Base-by-base conservation (phyloP, 179 eudicot genomes). In the Silene vulgaris region DNA sequence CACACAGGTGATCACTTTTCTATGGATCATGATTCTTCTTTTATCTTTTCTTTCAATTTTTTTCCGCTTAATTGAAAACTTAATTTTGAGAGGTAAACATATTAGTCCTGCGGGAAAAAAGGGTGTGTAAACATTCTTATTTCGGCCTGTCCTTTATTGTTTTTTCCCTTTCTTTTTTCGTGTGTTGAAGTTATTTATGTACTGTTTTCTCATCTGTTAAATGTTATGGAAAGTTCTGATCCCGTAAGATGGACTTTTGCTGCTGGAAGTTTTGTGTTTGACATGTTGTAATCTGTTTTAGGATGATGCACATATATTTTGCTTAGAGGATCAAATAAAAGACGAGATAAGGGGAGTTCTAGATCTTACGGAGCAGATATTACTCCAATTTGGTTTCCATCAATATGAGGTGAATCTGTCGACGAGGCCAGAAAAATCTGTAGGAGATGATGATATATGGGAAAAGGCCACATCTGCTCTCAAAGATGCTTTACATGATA, bases 261-360 rank as follows among this genome's bases (percentile, higher is more conserved):
- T 52, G 65, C 3, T 40, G 61, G 32, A 12, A 32, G 43, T 45
- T 66, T 2, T 37, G 14, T n/a, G 64, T 19, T 57, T 75, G 56
- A 80, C 30, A 57, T 60, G 17, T 35, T 14, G 28, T 62, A 26
- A 65, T 70, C 70, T n/a, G 56, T 82, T 74, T 63, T 84, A 95
- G 97, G 99, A 92, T 86, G 99, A 95, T 82, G 99, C 99, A 2
- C 99, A 95, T 78, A 90, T 95, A 71, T 95, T 92, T 84, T 95
- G 99, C 85, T 82, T 95, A 69, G 93, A 93, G 59, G 90, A 92
- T 84, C 99, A 95, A 83, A 95, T 95, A 69, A 95, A 88, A 78
- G 92, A 92, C 65, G 99, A 95, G 85, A 95, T 95, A 72, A 86
- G 91, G 82, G 97, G 97, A 63, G 99, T 95, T 60, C 87, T 95